Conservation (phyloP, 305 asterid species). For the Fraxinus dipetala region DNA sequence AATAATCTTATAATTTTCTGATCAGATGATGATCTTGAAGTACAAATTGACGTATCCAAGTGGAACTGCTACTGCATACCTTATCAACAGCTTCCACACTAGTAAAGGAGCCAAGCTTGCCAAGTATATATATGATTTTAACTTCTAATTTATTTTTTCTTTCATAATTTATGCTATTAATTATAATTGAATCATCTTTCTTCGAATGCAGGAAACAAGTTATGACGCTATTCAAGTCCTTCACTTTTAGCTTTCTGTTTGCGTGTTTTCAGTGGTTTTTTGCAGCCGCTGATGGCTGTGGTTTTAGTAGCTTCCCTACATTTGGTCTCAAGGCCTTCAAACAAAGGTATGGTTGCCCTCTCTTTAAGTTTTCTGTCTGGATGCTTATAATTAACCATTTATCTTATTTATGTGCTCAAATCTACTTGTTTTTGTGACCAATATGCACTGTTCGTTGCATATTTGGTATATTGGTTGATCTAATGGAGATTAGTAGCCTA, state of each 20-base stretch:
- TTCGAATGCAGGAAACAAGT: constrained; percentile 53
- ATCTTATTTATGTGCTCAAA: neutral
- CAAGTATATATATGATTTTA: constrained; percentile 29
- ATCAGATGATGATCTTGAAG: constrained; percentile 60
- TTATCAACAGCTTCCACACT: constrained; percentile 76
- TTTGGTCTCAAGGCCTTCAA: constrained; percentile 48
- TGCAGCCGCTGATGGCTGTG: constrained; percentile 52
- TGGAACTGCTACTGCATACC: constrained; percentile 74
- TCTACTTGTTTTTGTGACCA: neutral
- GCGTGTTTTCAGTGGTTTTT: constrained; percentile 72
- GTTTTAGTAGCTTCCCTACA: constrained; percentile 53
- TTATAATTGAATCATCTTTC: neutral
- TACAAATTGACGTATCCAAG: constrained; percentile 72
- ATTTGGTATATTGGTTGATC: neutral
- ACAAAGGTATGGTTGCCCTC: constrained; percentile 19
- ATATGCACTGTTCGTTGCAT: neutral
- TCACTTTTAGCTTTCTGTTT: constrained; percentile 46
- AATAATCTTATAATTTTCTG: neutral
- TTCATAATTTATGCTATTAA: neutral
- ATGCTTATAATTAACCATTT: neutral
- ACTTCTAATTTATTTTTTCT: neutral
- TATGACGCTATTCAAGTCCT: constrained; percentile 46
- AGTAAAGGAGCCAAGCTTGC: constrained; percentile 67
- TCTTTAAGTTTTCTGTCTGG: constrained; percentile 30
- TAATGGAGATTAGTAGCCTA: neutral